Evolutionary conservation across 176 grass and related monocot species (phyloP).

Genomic region (Zizania latifolia): DNA sequence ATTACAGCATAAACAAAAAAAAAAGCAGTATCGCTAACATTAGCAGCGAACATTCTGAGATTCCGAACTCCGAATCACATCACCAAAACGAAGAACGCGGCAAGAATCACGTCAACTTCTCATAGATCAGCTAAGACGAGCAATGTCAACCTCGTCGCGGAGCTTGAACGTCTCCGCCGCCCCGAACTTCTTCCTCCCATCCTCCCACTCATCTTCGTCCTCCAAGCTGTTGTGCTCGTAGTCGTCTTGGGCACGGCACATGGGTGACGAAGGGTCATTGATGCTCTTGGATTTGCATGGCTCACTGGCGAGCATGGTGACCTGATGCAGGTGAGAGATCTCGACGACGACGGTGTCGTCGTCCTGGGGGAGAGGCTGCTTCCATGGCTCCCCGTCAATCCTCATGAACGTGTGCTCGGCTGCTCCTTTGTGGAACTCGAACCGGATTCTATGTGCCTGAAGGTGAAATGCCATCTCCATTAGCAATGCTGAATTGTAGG

Average conservation of each 20-base stretch:
- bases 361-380: constrained; percentile 76
- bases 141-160: constrained; percentile 51
- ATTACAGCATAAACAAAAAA: not conserved
- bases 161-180: constrained; percentile 74
- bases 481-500: not conserved
- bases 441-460: constrained; percentile 66
- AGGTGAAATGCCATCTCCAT: not conserved
- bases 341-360: constrained; percentile 73
- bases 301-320: constrained; percentile 57
- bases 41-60: constrained; percentile 19
- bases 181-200: constrained; percentile 64
- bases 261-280: constrained; percentile 38
- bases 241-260: not conserved
- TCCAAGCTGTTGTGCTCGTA: constrained; percentile 36
- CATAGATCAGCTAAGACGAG: constrained; percentile 51
- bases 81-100: not conserved
- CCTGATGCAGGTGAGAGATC: constrained; percentile 74
- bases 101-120: too few species aligned
- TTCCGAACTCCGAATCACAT: not conserved
- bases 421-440: constrained; percentile 80
- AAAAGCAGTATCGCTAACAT: not conserved
- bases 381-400: constrained; percentile 94
- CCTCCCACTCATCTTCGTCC: constrained; percentile 59
- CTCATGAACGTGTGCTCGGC: constrained; percentile 81
- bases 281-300: constrained; percentile 66